Evolutionary conservation across 495 filamentous ascomycete genomes (phyloP), one percentile per base, ranked within the genome.

Genomic region (Aspergillus funiculosus): DNA sequence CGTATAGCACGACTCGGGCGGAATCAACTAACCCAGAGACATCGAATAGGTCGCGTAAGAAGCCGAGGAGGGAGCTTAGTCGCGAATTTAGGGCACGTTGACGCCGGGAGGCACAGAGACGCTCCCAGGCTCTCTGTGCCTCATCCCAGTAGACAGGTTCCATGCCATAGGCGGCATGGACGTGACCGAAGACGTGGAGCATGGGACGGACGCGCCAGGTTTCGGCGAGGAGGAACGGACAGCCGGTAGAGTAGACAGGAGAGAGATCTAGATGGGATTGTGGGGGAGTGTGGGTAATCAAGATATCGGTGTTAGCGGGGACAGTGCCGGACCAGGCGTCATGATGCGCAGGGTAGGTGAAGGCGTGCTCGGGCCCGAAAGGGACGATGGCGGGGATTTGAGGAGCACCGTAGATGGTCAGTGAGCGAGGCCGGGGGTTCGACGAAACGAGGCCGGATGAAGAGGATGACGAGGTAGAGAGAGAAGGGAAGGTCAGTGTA

Each of bases 121-220:
- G 64, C 62, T 90, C 87, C 74, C 86, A 90, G 0, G 77, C 73
- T 18, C 53, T 63, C 57, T 94, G 86, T 38, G 77, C 81, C 35
- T 85, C 74, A 59, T 94, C 88, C 79, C 82, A 95, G 67, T 80
- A 89, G 1, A 86, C 69, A 2, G 78, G 67, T 54, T 90, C 81
- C 17, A 65, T 60, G 5, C 80, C 80, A 32, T 76, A 68, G 5
- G 73, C 75, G 26, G 67, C 80, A 64, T 97, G 92, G 19, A 94
- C 74, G 59, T 97, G 92, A 4, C 90, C 91, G 64, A 94, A 95
- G 44, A 95, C 75, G 62, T 97, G 91, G 8, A 96, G 67, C 22
- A 68, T 68, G 3, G 91, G 90, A 46, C 79, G 81, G 14, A 92
- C 79, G 19, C 79, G 74, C 87, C 88, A 92, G 21, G 88, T 55